A percentile compares a stretch with the other conserved stretches of the same genome.
These are phyloP conservation scores for Dissoconium aciculare DNA, from an alignment of 2,329 filamentous ascomycete genomes.

Conservation along the genomic window DNA sequence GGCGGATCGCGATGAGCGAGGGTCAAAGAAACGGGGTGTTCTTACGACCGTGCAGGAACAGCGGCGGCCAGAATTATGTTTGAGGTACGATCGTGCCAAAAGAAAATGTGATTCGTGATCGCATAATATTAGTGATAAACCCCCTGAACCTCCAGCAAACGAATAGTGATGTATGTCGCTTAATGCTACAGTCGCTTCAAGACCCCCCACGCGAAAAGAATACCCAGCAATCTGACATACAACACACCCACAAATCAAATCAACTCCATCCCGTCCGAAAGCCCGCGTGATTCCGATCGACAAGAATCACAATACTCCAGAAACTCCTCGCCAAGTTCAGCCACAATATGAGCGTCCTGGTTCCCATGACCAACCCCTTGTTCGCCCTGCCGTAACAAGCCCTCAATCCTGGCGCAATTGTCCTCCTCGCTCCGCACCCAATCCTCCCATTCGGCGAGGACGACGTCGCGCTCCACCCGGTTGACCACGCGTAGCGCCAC, in stretches of 20 bases:
- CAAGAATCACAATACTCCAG: constrained; percentile 50
- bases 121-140: too few species aligned
- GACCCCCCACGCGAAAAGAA: too few species aligned
- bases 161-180: too few species aligned
- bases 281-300: constrained; percentile 24
- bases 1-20: too few species aligned
- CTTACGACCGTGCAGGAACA: too few species aligned
- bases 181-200: too few species aligned
- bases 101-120: too few species aligned
- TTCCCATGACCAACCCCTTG: not conserved
- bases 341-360: constrained; percentile 1
- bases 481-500: constrained; percentile 87
- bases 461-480: constrained; percentile 69
- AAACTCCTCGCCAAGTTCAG: constrained; percentile 39
- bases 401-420: constrained; percentile 52
- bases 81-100: too few species aligned
- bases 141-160: too few species aligned
- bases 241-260: constrained; percentile 6
- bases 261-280: constrained; percentile 8
- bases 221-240: too few species aligned
- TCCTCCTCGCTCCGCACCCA: constrained; percentile 71
- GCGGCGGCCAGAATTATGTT: too few species aligned
- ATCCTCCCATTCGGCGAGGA: constrained; percentile 81
- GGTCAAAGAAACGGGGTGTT: too few species aligned
- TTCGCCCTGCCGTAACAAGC: constrained; percentile 24